Evolutionary conservation across 108 stramenopile species (phyloP).

Genomic region (Cyclotella sp.): DNA sequence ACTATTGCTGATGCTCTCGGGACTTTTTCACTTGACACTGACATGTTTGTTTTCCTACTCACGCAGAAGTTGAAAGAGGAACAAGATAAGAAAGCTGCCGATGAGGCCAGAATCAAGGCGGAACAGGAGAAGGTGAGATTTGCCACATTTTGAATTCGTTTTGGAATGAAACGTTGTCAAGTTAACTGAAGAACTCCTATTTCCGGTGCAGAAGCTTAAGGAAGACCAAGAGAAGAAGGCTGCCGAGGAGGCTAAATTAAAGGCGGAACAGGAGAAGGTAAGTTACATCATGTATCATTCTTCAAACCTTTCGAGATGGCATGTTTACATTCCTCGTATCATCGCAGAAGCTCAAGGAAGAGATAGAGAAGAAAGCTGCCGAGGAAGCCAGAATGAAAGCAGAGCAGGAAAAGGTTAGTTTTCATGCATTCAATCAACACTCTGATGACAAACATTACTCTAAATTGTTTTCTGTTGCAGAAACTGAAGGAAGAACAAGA

Average conservation of each 20-base stretch:
- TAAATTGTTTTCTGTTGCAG: not conserved
- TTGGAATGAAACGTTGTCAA: not conserved
- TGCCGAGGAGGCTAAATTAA: not conserved
- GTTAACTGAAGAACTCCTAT: not conserved
- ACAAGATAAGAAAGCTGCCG: constrained; percentile 4
- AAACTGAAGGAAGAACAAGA: not conserved
- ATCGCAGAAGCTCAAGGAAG: not conserved
- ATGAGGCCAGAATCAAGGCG: not conserved
- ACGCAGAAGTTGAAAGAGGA: not conserved
- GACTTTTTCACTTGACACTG: not conserved
- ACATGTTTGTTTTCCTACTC: not conserved
- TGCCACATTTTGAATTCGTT: not conserved
- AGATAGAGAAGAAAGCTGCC: not conserved
- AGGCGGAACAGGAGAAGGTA: constrained; percentile 11
- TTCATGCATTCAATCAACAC: not conserved
- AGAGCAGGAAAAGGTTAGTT: constrained; percentile 9
- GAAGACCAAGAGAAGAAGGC: constrained; percentile 14
- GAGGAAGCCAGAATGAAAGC: constrained; percentile 6
- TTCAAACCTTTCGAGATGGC: not conserved
- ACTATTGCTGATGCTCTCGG: not conserved
- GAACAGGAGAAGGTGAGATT: not conserved
- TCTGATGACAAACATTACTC: not conserved
- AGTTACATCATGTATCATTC: not conserved
- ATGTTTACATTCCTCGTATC: not conserved
- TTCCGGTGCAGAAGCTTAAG: not conserved